A percentile compares a stretch with the other conserved stretches of the same genome.
phyloP scores from a whole-genome alignment of 2,329 filamentous ascomycete species.

The Botrytis hyacinthi region DNA sequence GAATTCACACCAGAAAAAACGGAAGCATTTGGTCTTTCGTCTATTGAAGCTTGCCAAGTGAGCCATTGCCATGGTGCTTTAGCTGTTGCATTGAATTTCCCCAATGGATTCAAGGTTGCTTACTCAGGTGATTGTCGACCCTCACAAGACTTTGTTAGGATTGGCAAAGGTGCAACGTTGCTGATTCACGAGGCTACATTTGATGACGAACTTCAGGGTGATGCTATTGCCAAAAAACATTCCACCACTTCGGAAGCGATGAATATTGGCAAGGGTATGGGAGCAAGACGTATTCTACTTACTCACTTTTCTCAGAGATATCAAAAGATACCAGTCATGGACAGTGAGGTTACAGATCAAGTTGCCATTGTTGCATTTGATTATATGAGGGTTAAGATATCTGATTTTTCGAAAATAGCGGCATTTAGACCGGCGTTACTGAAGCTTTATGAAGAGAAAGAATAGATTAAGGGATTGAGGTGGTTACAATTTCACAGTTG shows the following conservation, averaged over 20 bases:
- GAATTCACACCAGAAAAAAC: constrained; percentile 44
- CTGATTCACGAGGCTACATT: constrained; percentile 97
- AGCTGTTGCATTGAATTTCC: constrained; percentile 75
- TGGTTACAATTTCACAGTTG: not conserved
- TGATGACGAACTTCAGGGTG: constrained; percentile 74
- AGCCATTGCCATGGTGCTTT: constrained; percentile 77
- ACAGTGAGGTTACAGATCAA: constrained; percentile 49
- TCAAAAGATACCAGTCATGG: constrained; percentile 45
- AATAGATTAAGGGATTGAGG: constrained; percentile 23
- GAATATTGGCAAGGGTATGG: constrained; percentile 72
- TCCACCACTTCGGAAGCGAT: constrained; percentile 86
- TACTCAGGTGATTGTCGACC: constrained; percentile 96
- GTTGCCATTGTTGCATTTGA: constrained; percentile 74
- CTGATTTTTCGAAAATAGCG: constrained; percentile 66
- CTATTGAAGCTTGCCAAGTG: constrained; percentile 67
- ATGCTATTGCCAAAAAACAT: constrained; percentile 86
- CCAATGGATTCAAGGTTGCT: constrained; percentile 77
- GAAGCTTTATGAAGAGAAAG: constrained; percentile 50
- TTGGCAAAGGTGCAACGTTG: constrained; percentile 74
- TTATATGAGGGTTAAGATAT: constrained; percentile 70
- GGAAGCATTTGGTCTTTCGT: constrained; percentile 57
- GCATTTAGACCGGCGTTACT: constrained; percentile 59
- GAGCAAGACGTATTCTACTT: constrained; percentile 73
- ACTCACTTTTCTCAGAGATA: constrained; percentile 97
- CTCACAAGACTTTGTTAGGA: constrained; percentile 62